Conservation (phyloP, 164 flowering plant genomes). For the Stephania japonica region DNA sequence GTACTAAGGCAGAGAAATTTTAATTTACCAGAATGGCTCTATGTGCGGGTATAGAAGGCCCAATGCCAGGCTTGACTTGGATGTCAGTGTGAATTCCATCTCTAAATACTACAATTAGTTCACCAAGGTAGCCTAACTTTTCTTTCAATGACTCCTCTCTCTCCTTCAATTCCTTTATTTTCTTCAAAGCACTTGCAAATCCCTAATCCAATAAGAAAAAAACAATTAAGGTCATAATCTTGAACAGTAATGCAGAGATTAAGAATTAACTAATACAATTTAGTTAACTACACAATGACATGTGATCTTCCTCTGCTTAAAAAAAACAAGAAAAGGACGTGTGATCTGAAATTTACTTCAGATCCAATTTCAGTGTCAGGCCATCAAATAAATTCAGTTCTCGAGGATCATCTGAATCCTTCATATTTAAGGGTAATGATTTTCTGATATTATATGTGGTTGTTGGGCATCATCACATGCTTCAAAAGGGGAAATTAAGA, state of each 20-base stretch:
- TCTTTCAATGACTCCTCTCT: conserved; percentile 38
- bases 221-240: background rate
- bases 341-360: no score
- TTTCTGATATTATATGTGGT: no score
- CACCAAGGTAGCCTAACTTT: conserved; percentile 47
- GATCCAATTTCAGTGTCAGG: no score
- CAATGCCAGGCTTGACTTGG: conserved; percentile 53
- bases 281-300: background rate
- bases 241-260: background rate
- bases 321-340: no score
- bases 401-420: no score
- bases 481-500: no score
- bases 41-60: conserved; percentile 63
- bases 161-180: conserved; percentile 56
- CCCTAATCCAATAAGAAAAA: conserved; percentile 32
- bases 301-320: no score
- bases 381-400: no score
- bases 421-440: no score
- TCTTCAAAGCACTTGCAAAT: conserved; percentile 42
- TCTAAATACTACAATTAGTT: conserved; percentile 36
- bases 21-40: conserved; percentile 52
- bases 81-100: conserved; percentile 67
- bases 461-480: no score
- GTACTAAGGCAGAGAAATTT: no score
- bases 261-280: background rate